Base-by-base conservation (phyloP, 495 filamentous ascomycete genomes). In the Neurospora sp. region DNA sequence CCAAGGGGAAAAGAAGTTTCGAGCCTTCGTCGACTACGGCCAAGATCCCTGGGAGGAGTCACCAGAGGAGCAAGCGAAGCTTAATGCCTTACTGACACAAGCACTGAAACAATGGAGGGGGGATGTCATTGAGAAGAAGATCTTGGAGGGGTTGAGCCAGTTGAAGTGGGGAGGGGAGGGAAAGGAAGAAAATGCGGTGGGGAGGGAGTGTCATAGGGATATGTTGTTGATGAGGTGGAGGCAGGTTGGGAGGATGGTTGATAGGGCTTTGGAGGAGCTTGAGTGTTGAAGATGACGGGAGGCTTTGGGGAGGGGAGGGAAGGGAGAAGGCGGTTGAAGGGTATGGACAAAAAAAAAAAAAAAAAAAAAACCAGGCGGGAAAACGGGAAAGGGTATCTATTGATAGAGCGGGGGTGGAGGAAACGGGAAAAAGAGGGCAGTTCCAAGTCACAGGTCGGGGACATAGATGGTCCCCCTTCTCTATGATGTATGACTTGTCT, bases 31-130 rank as follows among this genome's bases (percentile, higher is more conserved):
- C 7, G 53, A 65, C 53, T 65, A 65, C 27, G 53, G 53, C 12
- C 53, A 65, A 65, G 53, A 65, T 14, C 53, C 53, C 0, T 65
- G 53, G 53, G 53, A 65, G 53, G 53, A 65, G 9, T 65, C 53
- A 1, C 12, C 12, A 0, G 53, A 65, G 27, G 53, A 65, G 14
- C 53, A 65, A 1, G 14, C 22, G 53, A 65, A 65, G 27, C 31
- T 65, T 6, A 35, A 65, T 35, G 6, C 27, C 0, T 0, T 65
- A 1, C 3, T 65, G 53, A 14, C 53, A 2, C 53, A 65, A 39
- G 73, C 69, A 4, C 40, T 78, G 59, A 74, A 72, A 22, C 16
- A 53, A 59, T 44, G 79, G 39, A 72, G 73, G 14, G 75, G 70
- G 27, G n/a, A 73, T 9, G 68, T 38, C 8, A 48, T 59, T 59